These are phyloP conservation scores for Tylopilus plumbeoviolaceoides DNA, from an alignment of 768 basidiomycete genomes.

Conservation along the genomic window DNA sequence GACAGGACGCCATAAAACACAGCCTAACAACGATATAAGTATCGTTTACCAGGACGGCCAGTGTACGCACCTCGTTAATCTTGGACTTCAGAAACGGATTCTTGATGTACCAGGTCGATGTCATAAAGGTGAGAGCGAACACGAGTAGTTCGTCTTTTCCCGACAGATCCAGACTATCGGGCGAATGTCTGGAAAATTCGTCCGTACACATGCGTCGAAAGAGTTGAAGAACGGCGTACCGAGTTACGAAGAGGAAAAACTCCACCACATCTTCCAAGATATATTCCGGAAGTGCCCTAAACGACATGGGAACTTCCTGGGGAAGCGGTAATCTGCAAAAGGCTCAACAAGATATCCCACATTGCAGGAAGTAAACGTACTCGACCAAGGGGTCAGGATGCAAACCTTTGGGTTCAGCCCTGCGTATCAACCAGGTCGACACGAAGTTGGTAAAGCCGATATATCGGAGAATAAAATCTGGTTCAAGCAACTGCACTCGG, in stretches of 20 bases:
- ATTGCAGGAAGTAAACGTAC: slow-evolving; percentile 42
- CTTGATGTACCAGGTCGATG: slow-evolving; percentile 96
- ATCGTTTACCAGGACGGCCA: neutral
- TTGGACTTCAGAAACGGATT: slow-evolving; percentile 97
- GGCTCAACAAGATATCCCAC: slow-evolving; percentile 1
- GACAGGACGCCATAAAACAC: slow-evolving; percentile 70
- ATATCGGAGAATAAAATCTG: slow-evolving; percentile 73
- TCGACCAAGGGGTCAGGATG: slow-evolving; percentile 68
- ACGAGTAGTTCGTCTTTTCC: slow-evolving; percentile 85
- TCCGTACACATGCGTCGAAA: neutral
- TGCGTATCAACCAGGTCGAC: slow-evolving; percentile 90
- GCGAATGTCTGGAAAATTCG: slow-evolving; percentile 46
- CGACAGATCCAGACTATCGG: slow-evolving; percentile 76
- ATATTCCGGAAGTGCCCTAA: slow-evolving; percentile 90
- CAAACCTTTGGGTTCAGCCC: slow-evolving; percentile 73
- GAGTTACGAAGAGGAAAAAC: slow-evolving; percentile 77
- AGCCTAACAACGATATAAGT: slow-evolving; percentile 41
- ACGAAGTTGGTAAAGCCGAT: slow-evolving; percentile 86
- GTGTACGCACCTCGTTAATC: slow-evolving; percentile 73
- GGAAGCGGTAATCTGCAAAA: slow-evolving; percentile 76
- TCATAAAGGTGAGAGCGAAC: slow-evolving; percentile 87
- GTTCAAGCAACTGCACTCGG: slow-evolving; percentile 83
- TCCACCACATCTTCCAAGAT: slow-evolving; percentile 92
- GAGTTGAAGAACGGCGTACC: slow-evolving; percentile 43
- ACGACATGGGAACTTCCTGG: slow-evolving; percentile 76